A percentile compares a stretch with the other conserved stretches of the same genome.
phyloP scores from a whole-genome alignment of 164 flowering plant genomes.

The Protea cynaroides region DNA sequence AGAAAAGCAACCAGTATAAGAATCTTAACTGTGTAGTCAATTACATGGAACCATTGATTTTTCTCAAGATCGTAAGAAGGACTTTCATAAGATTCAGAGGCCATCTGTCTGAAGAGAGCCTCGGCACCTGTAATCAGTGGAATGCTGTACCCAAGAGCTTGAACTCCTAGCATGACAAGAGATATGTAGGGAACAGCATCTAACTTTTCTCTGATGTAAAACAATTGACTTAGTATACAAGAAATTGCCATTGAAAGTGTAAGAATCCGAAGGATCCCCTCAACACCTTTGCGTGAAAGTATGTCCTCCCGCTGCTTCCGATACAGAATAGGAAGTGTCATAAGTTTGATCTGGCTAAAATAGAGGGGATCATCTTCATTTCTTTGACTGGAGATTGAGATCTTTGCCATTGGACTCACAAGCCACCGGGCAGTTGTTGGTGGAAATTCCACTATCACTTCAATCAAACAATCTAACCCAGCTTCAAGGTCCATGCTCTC shows the following conservation, averaged over 20 bases:
- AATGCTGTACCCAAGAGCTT: constrained; percentile 74
- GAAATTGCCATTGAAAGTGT: constrained; percentile 65
- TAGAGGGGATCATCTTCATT: constrained; percentile 69
- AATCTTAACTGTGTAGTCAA: constrained; percentile 60
- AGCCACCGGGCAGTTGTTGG: constrained; percentile 71
- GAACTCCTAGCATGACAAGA: constrained; percentile 80
- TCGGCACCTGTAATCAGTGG: constrained; percentile 77
- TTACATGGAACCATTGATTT: constrained; percentile 40
- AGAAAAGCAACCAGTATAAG: constrained; percentile 59
- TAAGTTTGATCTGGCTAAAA: constrained; percentile 46
- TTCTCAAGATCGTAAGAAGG: constrained; percentile 40
- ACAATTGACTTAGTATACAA: constrained; percentile 61
- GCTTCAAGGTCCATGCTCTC: constrained; percentile 76
- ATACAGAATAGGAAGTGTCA: constrained; percentile 67
- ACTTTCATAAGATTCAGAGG: constrained; percentile 36
- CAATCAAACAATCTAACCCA: constrained; percentile 79
- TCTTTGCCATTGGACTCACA: constrained; percentile 56
- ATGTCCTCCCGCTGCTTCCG: constrained; percentile 66
- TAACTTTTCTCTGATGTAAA: constrained; percentile 41
- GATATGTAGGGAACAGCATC: constrained; percentile 68
- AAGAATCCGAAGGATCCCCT: constrained; percentile 64
- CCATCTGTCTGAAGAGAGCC: constrained; percentile 42
- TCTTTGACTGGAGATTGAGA: constrained; percentile 70
- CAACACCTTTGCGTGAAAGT: constrained; percentile 61
- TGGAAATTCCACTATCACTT: constrained; percentile 71